These are phyloP conservation scores for Termitomyces sp. DNA, from an alignment of 768 basidiomycete species.

Conservation along the genomic window DNA sequence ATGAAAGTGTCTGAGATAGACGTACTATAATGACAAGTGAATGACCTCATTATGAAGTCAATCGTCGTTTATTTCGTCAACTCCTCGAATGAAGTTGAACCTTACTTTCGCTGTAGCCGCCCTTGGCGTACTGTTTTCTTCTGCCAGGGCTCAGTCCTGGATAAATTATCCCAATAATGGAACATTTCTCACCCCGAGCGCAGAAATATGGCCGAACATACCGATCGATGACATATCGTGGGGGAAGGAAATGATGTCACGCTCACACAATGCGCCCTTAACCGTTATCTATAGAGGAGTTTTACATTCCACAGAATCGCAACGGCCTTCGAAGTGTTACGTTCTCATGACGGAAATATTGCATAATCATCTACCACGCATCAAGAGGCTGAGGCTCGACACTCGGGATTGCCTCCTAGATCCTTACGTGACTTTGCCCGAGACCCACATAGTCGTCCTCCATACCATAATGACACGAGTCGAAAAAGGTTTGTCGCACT, in stretches of 20 bases:
- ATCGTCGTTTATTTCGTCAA: too few species aligned
- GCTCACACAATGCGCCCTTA: neutral
- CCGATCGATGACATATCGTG: neutral
- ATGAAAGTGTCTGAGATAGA: too few species aligned
- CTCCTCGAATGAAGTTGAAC: neutral
- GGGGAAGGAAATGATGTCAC: neutral
- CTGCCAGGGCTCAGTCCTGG: constrained; percentile 34
- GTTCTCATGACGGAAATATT: neutral
- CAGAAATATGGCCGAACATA: neutral
- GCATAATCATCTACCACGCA: neutral
- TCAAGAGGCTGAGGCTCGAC: too few species aligned
- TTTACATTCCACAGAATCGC: neutral
- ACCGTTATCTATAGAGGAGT: neutral
- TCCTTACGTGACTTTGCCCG: too few species aligned
- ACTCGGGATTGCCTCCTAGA: too few species aligned
- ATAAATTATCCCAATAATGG: constrained; percentile 36
- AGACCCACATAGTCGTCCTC: neutral
- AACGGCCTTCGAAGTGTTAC: neutral
- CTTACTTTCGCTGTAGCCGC: neutral
- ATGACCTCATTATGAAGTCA: too few species aligned
- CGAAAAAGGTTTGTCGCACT: neutral
- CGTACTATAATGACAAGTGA: too few species aligned
- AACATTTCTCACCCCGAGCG: too few species aligned
- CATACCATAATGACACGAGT: neutral
- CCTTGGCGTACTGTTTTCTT: constrained; percentile 20